phyloP scores from a whole-genome alignment of 371 early-diverging fungal genomes.

The Actinomortierella ambigua region DNA sequence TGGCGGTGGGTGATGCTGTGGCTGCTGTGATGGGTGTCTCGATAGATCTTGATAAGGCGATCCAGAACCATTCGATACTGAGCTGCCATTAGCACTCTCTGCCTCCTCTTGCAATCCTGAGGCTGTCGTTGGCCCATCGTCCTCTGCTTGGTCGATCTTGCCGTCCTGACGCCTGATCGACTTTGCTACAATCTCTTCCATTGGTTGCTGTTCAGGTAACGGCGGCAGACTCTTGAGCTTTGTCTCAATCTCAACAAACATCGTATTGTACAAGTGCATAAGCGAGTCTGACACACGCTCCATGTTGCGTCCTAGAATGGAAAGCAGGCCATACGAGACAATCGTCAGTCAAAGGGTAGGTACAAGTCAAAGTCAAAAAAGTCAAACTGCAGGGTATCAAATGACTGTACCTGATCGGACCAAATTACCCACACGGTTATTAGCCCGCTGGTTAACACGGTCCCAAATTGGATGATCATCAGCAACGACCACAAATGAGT shows the following conservation, averaged over 20 bases:
- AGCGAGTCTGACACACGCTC: slow-evolving; percentile 29
- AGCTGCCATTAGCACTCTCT: background rate
- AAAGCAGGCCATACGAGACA: background rate
- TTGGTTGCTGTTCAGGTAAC: slow-evolving; percentile 6
- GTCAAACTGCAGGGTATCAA: no score
- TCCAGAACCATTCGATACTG: no score
- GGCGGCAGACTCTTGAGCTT: slow-evolving; percentile 16
- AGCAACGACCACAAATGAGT: slow-evolving; percentile 34
- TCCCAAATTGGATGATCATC: slow-evolving; percentile 42
- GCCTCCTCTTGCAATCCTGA: background rate
- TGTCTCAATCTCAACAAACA: slow-evolving; percentile 25
- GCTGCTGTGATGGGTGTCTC: background rate
- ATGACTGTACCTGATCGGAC: slow-evolving; percentile 27
- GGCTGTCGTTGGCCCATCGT: no score
- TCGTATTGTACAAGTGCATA: slow-evolving; percentile 14
- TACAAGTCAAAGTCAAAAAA: no score
- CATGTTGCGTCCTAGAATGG: slow-evolving; percentile 12
- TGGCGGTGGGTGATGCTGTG: background rate
- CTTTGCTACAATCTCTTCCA: slow-evolving; percentile 3
- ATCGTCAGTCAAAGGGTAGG: no score
- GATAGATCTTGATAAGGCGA: no score
- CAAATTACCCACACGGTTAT: slow-evolving; percentile 25
- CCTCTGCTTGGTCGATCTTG: background rate
- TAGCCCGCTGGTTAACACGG: slow-evolving; percentile 16
- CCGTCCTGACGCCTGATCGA: background rate